phyloP scores from a whole-genome alignment of 1,139 yeast genomes.

The Wickerhamomyces sp. region DNA sequence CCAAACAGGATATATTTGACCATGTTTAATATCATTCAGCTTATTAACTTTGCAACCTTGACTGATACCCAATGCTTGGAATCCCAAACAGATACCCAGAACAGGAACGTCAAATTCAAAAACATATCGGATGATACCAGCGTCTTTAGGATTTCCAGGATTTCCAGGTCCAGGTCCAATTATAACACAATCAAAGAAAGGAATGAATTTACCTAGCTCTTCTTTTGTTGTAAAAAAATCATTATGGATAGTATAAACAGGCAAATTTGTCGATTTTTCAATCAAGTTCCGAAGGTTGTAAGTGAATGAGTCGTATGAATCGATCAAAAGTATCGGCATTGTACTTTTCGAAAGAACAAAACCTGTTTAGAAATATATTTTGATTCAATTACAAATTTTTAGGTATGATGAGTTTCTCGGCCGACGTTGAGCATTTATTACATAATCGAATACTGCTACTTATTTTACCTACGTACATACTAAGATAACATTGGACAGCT shows the following conservation, averaged over 20 bases:
- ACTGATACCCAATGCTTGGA: conserved; percentile 74
- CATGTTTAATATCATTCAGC: conserved; percentile 68
- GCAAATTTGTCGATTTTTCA: conserved; percentile 46
- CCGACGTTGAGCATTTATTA: too few species aligned
- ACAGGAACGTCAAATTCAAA: conserved; percentile 51
- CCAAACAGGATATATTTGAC: conserved; percentile 63
- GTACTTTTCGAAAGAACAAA: too few species aligned
- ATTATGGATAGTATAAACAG: conserved; percentile 70
- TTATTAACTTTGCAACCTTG: conserved; percentile 55
- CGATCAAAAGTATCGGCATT: conserved; percentile 63
- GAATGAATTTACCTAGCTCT: conserved; percentile 31
- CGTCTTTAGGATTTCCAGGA: conserved; percentile 59
- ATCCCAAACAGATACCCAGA: conserved; percentile 90
- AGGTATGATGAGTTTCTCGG: too few species aligned
- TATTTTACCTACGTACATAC: too few species aligned
- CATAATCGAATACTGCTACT: too few species aligned
- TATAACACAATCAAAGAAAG: conserved; percentile 68
- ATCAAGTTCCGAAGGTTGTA: conserved; percentile 70
- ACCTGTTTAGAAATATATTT: too few species aligned
- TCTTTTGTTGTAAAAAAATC: conserved; percentile 52
- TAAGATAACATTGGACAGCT: too few species aligned
- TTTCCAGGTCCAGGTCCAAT: conserved; percentile 98
- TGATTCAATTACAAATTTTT: too few species aligned
- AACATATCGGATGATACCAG: conserved; percentile 58
- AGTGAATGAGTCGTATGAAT: conserved; percentile 93